Base-by-base conservation (phyloP, 1,139 yeast genomes). In the Hemisphaericaspora xylofermentans region DNA sequence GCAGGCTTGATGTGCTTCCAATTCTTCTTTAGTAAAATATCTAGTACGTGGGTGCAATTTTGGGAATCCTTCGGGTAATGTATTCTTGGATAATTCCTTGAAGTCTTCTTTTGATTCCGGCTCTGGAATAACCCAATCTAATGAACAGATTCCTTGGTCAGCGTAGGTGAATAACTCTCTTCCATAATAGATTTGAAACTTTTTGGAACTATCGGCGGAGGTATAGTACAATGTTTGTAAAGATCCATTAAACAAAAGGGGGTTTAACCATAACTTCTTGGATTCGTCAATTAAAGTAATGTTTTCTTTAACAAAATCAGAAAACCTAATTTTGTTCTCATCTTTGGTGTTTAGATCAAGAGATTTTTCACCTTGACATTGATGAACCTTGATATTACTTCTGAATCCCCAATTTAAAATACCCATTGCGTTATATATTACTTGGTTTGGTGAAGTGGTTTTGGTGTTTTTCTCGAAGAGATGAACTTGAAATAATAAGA, bases 1-100 rank as follows among this genome's bases (percentile, higher is more conserved):
- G 3, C 60, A 54, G 22, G 59, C 58, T 25, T 52, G 53, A 27
- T 57, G 61, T 43, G 54, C 53, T 3, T 53, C 55, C 39, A 66
- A 53, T 37, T 64, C 74, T 6, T 65, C 68, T 2, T 74, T 68
- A 3, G 75, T 68, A 52, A 88, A 71, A 54, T 81, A 87, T 53
- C 96, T 72, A 1, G 95, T 84, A 56, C 95, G 75, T 21, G 87
- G 84, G 42, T 88, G 94, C 50, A 84, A 73, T 47, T 80, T 76
- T 5, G 96, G 96, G 64, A 83, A 82, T 28, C 76, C 81, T 34
- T 75, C 81, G 1, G 84, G 83, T 38, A 86, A 76, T 2, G 82
- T 77, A 50, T 77, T 73, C 13, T 64, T 52, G 45, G 75, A 78
- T 32, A 73, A 71, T 40, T 66, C 58, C 7, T 71, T 57, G 63